Evolutionary conservation across 2,329 filamentous ascomycete genomes (phyloP), one percentile per base, ranked within the genome.

Genomic region (Trichoderma citrinoviride): DNA sequence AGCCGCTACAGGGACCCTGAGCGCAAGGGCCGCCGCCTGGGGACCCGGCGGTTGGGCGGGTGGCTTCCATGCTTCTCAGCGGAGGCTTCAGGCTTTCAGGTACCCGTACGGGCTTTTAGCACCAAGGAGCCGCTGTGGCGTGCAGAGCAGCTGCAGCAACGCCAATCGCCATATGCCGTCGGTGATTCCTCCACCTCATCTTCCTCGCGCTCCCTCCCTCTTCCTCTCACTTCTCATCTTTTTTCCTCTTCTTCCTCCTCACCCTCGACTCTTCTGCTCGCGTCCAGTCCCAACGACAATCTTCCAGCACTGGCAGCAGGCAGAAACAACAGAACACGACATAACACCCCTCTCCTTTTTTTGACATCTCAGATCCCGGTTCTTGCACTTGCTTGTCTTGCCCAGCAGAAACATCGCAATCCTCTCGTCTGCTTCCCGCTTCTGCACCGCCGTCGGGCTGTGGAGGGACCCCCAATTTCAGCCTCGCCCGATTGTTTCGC

Each of bases 391-490:
- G 47, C 43, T 52, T 53, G 58, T 27, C 27, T 62, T 33, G 47
- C 43, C 33, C 37, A 41, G n/a, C 27, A 62, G 49, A 54, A 40
- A 50, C 58, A 41, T 54, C 40, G 49, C 58, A 53, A 37, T 33
- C 47, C 41, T 46, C 49, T 33, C 29, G 29, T 33, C 4, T 8
- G 6, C 2, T 37, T 37, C 33, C 33, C 33, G 33, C 33, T 37
- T 37, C 33, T 37, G 33, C 21, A 29, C 6, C 44, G 54, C 55
- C 44, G 33, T 37, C 5, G 40, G 58, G 58, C 46, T 49, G 44
- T 29, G 47, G 58, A 61, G 49, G 58, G 33, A 40, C 58, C 47
- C 58, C 58, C 47, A 52, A 61, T 61, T 61, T 61, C 58, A 61
- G 49, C 58, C 58, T 61, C 61, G 50, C 55, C n/a, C 47, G 50